A percentile compares a stretch with the other conserved stretches of the same genome.
Evolutionary conservation across 768 basidiomycete genomes (phyloP).

Genomic region (Naganishia vaughanmartiniae): DNA sequence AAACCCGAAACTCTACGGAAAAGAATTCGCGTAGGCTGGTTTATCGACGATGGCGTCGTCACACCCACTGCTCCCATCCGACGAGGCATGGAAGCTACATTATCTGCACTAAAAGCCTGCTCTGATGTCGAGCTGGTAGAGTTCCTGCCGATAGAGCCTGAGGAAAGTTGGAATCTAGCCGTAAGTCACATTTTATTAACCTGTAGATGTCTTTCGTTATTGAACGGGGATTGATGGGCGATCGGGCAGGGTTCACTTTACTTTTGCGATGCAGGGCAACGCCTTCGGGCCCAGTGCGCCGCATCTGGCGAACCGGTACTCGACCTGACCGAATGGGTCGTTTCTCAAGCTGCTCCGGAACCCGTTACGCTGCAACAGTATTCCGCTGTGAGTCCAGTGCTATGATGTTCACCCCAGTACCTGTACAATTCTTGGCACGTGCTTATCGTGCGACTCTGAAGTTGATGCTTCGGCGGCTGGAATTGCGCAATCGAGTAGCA

Average conservation of each 20-base stretch:
- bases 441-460: neutral
- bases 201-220: neutral
- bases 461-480: neutral
- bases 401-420: no score
- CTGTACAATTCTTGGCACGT: no score
- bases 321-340: neutral
- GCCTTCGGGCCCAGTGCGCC: neutral
- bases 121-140: slow-evolving; percentile 3
- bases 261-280: slow-evolving; percentile 4
- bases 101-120: neutral
- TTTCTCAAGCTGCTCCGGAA: neutral
- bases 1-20: neutral
- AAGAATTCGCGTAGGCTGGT: slow-evolving; percentile 19
- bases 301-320: slow-evolving; percentile 2
- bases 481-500: slow-evolving; percentile 2
- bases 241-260: neutral
- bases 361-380: neutral
- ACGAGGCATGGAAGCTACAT: neutral
- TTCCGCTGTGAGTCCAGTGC: neutral
- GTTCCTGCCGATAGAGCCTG: neutral
- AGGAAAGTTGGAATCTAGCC: slow-evolving; percentile 3
- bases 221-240: neutral
- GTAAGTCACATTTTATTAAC: neutral
- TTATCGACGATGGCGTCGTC: slow-evolving; percentile 26
- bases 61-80: neutral